phyloP scores from a whole-genome alignment of 345 rosid genomes.

The Boechera divaricarpa region DNA sequence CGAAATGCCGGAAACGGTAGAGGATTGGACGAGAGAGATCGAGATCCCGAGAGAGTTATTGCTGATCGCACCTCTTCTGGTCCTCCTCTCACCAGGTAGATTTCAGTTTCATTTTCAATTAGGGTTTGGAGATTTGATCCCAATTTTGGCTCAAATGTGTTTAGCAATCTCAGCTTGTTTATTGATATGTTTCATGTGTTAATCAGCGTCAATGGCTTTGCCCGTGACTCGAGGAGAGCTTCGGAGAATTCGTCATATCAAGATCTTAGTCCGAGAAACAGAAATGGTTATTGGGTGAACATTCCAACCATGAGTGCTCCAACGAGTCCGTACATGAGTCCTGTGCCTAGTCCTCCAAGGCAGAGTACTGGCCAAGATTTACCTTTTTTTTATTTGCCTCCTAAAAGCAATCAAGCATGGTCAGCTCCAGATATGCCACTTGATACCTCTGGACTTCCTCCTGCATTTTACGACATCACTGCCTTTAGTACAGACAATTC shows the following conservation, averaged over 20 bases:
- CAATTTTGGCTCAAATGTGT: background rate
- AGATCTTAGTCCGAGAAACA: slow-evolving; percentile 45
- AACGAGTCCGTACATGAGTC: slow-evolving; percentile 66
- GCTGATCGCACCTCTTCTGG: slow-evolving; percentile 49
- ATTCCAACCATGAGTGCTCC: slow-evolving; percentile 72
- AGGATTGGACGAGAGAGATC: slow-evolving; percentile 49
- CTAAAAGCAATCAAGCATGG: slow-evolving; percentile 68
- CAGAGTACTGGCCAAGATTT: slow-evolving; percentile 45
- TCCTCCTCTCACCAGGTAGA: slow-evolving; percentile 55
- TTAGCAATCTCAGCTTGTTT: background rate
- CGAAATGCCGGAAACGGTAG: slow-evolving; percentile 46
- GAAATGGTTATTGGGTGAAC: slow-evolving; percentile 52
- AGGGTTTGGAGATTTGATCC: slow-evolving; percentile 13
- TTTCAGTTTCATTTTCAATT: background rate
- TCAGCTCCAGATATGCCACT: slow-evolving; percentile 82
- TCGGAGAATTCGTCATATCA: slow-evolving; percentile 48
- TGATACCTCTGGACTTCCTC: slow-evolving; percentile 59
- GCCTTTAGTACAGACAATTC: slow-evolving; percentile 67
- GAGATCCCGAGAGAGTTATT: slow-evolving; percentile 32
- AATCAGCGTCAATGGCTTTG: slow-evolving; percentile 49
- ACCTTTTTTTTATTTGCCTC: slow-evolving; percentile 51
- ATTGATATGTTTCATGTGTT: background rate
- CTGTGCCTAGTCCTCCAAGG: slow-evolving; percentile 63
- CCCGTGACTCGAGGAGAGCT: slow-evolving; percentile 46
- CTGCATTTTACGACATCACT: slow-evolving; percentile 56